Evolutionary conservation across 768 basidiomycete genomes (phyloP).

Genomic region (Lactifluus hygrophoroides): DNA sequence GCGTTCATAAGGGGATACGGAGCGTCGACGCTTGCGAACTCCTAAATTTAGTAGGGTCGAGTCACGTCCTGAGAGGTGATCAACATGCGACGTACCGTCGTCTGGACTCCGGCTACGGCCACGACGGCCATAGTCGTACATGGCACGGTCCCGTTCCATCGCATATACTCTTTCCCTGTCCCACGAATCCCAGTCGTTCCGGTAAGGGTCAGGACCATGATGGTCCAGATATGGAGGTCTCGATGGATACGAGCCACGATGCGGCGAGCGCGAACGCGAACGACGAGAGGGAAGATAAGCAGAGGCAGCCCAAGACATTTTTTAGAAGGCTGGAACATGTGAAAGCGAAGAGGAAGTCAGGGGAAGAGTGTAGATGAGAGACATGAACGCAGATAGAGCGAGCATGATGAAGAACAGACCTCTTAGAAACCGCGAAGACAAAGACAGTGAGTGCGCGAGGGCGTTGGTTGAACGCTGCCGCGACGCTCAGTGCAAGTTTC

Average conservation of each 20-base stretch:
- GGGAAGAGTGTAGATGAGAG: slow-evolving; percentile 56
- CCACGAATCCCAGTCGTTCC: slow-evolving; percentile 60
- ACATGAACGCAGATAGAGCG: slow-evolving; percentile 64
- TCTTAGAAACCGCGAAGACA: slow-evolving; percentile 52
- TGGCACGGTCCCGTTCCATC: slow-evolving; percentile 61
- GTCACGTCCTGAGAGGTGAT: background rate
- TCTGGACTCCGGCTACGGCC: slow-evolving; percentile 79
- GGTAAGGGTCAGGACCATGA: slow-evolving; percentile 51
- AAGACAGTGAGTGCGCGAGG: slow-evolving; percentile 28
- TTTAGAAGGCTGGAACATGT: slow-evolving; percentile 39
- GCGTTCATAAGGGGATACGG: slow-evolving; percentile 71
- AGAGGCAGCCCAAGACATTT: slow-evolving; percentile 59
- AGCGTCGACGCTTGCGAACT: slow-evolving; percentile 67
- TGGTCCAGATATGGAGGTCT: slow-evolving; percentile 50
- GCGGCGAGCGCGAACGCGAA: slow-evolving; percentile 77
- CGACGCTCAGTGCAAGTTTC: slow-evolving; percentile 42
- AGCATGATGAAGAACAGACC: slow-evolving; percentile 93
- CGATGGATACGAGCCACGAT: slow-evolving; percentile 42
- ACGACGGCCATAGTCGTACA: slow-evolving; percentile 60
- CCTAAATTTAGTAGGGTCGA: slow-evolving; percentile 32
- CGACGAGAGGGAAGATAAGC: slow-evolving; percentile 66
- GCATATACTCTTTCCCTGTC: slow-evolving; percentile 66
- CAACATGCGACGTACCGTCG: slow-evolving; percentile 40
- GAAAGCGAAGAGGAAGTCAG: slow-evolving; percentile 44
- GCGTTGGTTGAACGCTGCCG: slow-evolving; percentile 34